Evolutionary conservation across 176 grass and related monocot genomes (phyloP).

Genomic region (Carex littledalei): DNA sequence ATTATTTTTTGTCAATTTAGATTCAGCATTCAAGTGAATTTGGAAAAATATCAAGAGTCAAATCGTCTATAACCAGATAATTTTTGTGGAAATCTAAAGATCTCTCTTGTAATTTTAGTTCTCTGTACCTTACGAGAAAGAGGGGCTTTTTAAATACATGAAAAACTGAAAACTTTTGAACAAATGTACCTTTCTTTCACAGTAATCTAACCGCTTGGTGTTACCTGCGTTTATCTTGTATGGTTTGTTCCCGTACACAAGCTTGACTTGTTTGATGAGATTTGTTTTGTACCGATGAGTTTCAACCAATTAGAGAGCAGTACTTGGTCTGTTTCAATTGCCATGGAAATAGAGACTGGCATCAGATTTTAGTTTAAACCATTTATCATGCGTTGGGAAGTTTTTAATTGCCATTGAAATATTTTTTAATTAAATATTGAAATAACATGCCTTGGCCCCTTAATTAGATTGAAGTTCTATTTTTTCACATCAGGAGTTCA

Average conservation of each 20-base stretch:
- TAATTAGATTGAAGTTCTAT: neutral
- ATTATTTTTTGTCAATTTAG: neutral
- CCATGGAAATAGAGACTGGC: neutral
- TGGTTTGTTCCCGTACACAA: neutral
- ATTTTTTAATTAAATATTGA: neutral
- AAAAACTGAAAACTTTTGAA: neutral
- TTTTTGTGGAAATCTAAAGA: neutral
- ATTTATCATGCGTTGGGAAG: neutral
- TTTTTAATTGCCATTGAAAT: neutral
- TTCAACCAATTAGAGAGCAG: neutral
- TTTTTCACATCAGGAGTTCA: constrained; percentile 55
- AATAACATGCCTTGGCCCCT: neutral
- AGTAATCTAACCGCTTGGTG: neutral
- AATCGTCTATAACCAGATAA: constrained; percentile 13
- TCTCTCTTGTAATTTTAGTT: neutral
- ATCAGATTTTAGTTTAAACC: neutral
- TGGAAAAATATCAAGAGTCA: neutral
- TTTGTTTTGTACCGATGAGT: neutral
- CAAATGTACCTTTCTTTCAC: neutral
- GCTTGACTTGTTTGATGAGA: neutral
- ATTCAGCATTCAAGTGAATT: constrained; percentile 17
- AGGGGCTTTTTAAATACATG: neutral
- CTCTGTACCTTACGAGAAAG: neutral
- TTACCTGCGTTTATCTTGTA: neutral
- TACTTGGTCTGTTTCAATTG: neutral